Base-by-base conservation (phyloP, 2,329 filamentous ascomycete species). In the Apiospora pterosperma region DNA sequence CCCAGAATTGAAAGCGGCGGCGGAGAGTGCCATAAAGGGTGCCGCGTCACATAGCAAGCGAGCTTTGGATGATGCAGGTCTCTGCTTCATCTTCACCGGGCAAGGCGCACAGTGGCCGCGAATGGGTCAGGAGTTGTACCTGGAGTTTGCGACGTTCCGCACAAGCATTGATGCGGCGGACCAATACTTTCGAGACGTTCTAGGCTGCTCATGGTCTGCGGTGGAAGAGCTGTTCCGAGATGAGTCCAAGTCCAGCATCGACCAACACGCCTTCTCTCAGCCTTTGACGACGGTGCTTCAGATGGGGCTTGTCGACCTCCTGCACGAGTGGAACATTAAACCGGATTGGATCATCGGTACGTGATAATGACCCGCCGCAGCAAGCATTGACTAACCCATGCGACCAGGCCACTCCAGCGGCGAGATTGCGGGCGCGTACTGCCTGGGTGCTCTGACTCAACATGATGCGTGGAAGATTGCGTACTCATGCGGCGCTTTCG, bases 51-150 rank as follows among this genome's bases (percentile, higher is more conserved):
- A 59, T 6, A 36, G n/a, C n/a, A 59, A 59, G n/a, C 55, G 34
- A 59, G 34, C 23, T 23, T 5, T 59, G 34, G 55, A 25, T 23
- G 21, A 59, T 16, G 34, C 55, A 16, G 55, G 55, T 10, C 55
- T 59, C 4, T 59, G 55, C 34, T 59, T 59, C 55, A n/a, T 59
- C 34, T 59, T 59, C 55, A 59, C 55, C 19, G 55, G 55, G n/a
- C 55, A 59, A 59, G 55, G 55, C 34, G 55, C 55, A 4, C 55
- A 59, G 55, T 59, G 55, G 55, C 31, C 55, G 10, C 34, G n/a
- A 11, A 59, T 59, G 55, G 55, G 55, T n/a, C 34, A 36, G n/a
- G n/a, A 59, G 7, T 10, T 59, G 7, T 59, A 59, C 19, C 11
- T 23, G 34, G 55, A 59, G 34, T 59, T 34, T 1, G 55, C 55